phyloP scores from a whole-genome alignment of 2,329 filamentous ascomycete species.

The Neurospora sp. region DNA sequence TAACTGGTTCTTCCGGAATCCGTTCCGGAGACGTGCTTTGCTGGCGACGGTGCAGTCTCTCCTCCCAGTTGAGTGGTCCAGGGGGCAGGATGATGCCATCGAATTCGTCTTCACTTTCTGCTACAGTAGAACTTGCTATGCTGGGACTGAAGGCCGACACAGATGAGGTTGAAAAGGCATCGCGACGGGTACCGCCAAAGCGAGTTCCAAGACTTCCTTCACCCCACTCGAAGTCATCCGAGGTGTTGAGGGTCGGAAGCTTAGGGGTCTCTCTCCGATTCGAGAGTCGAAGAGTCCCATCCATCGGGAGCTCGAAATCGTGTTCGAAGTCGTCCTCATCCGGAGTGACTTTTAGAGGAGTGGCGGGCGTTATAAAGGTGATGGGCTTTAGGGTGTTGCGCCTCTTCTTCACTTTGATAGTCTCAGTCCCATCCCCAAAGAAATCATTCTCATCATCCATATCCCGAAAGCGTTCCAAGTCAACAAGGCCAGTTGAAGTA shows the following conservation, averaged over 20 bases:
- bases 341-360: constrained; percentile 35
- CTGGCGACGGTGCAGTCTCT: constrained; percentile 65
- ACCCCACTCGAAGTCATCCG: constrained; percentile 84
- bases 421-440: constrained; percentile 53
- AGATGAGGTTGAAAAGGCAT: constrained; percentile 72
- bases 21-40: constrained; percentile 48
- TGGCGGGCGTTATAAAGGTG: constrained; percentile 46
- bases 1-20: constrained; percentile 27
- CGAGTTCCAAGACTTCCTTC: constrained; percentile 88
- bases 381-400: constrained; percentile 41
- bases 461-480: constrained; percentile 56
- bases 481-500: constrained; percentile 35
- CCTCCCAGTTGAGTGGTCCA: constrained; percentile 74
- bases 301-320: constrained; percentile 61
- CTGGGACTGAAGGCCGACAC: constrained; percentile 87
- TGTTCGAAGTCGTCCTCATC: constrained; percentile 60
- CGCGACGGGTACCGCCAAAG: constrained; percentile 76
- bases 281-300: constrained; percentile 56
- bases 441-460: constrained; percentile 51
- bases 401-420: constrained; percentile 58
- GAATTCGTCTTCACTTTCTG: constrained; percentile 89
- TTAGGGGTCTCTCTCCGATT: constrained; percentile 52
- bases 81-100: constrained; percentile 80
- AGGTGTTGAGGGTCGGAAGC: constrained; percentile 46
- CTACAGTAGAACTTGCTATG: constrained; percentile 80